phyloP scores from a whole-genome alignment of 768 basidiomycete species.

The Gymnopilus dilepis region DNA sequence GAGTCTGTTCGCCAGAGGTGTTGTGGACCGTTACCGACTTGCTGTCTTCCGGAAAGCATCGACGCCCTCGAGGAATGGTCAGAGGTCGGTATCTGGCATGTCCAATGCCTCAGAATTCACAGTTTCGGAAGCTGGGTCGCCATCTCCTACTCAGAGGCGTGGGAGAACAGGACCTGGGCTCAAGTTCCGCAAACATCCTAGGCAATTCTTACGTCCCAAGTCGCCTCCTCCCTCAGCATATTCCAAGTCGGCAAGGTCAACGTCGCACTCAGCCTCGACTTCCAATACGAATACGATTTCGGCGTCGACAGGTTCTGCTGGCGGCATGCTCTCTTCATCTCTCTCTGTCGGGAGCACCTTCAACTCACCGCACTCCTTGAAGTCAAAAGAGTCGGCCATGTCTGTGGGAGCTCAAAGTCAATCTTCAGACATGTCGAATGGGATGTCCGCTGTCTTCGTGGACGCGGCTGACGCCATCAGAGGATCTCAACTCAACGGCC shows the following conservation, averaged over 20 bases:
- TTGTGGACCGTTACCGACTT: conserved; percentile 86
- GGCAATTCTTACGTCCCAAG: conserved; percentile 75
- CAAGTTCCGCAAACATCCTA: conserved; percentile 73
- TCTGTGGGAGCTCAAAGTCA: conserved; percentile 75
- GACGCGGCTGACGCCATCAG: conserved; percentile 30
- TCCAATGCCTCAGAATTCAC: conserved; percentile 58
- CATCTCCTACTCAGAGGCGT: conserved; percentile 61
- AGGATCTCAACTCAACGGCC: conserved; percentile 23
- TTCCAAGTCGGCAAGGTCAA: conserved; percentile 45
- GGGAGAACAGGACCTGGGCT: conserved; percentile 67
- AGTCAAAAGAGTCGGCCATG: conserved; percentile 78
- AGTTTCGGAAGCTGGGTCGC: conserved; percentile 45
- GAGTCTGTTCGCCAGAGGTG: conserved; percentile 88
- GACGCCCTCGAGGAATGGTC: conserved; percentile 50
- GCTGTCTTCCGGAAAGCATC: conserved; percentile 87
- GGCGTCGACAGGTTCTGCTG: conserved; percentile 40
- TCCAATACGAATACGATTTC: conserved; percentile 56
- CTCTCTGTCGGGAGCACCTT: conserved; percentile 55
- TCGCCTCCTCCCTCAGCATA: conserved; percentile 63
- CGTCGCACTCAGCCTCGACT: conserved; percentile 45
- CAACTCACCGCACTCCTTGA: conserved; percentile 68
- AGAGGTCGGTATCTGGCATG: conserved; percentile 59
- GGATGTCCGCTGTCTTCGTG: conserved; percentile 45
- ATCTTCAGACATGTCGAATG: conserved; percentile 76
- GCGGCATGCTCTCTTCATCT: conserved; percentile 66